Base-by-base conservation (phyloP, 306 rosid species). In the Lithocarpus polystachyus region DNA sequence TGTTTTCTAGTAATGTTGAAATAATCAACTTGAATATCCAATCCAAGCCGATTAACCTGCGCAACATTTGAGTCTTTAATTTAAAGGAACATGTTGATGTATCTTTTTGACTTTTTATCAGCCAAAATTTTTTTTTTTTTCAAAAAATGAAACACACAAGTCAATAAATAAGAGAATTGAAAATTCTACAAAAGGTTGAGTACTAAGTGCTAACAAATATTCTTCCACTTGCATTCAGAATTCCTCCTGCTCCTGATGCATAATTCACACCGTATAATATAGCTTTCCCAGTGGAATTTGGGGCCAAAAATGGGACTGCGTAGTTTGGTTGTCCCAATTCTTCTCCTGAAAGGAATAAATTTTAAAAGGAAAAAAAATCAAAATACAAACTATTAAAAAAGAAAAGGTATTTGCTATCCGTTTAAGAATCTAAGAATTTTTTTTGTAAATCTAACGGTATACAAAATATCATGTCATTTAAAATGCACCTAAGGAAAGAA, bases 171-270 rank as follows among this genome's bases (percentile, higher is more conserved):
- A 62, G 80, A 2, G 62, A 64, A 51, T 35, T 22, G 53, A 61
- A 59, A 15, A 15, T 8, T 68, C 52, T 4, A n/a, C 52, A 6
- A 68, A 35, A 14, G 26, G 22, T 33, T 31, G 72, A 31, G 51
- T 67, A 11, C 13, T 4, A 51, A 67, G 67, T 52, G 69, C 94
- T 76, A 2, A 95, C 98, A 90, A 88, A 93, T 83, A 95, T 93
- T 90, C 94, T 89, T 82, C 99, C 98, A 18, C 98, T 95, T 22
- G 99, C 96, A 71, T 95, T 95, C 65, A 95, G 64, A 77, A 93
- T 89, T 54, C 99, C 98, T 74, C 96, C 99, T 52, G 96, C 99
- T 56, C 99, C 99, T 0, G 99, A 95, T 74, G 98, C 99, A 74
- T 95, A 95, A 77, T 95, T 95, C 74, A 95, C 99, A 56, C 99